Base-by-base conservation (phyloP, 2,329 filamentous ascomycete species). In the Fusarium sp. region DNA sequence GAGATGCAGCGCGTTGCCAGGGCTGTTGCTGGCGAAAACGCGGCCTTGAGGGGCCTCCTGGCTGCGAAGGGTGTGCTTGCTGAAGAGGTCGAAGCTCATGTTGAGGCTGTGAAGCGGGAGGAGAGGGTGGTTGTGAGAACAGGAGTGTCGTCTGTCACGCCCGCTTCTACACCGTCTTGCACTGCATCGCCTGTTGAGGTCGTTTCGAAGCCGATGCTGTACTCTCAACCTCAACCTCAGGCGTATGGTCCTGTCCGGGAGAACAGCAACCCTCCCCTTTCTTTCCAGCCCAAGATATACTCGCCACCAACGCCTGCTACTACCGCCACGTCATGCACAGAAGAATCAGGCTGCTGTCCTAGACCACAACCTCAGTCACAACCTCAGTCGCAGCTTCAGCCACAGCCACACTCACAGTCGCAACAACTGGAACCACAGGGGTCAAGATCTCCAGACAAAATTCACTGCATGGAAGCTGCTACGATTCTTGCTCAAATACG, bases 1-100 rank as follows among this genome's bases (percentile, higher is more conserved):
- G 82, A 83, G 62, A 82, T 86, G 79, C 84, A 86, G 72, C 76
- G 73, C 5, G 81, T 81, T 1, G 83, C 84, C 6, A 79, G 81
- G 15, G 72, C 70, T 43, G 82, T 86, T 6, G 79, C 78, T 13
- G 65, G 73, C 11, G 81, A 83, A 58, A 86, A 86, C 53, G 71
- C 70, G 28, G 71, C 76, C 3, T 65, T 86, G 30, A 76, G 81
- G 14, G 73, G 67, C 3, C 30, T 75, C 11, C 73, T 75, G 15
- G 62, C 64, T 24, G 45, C 53, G 1, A 69, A 69, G 26, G 73
- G 73, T 0, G 70, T 74, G 13, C 26, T 59, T 3, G 5, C 35
- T 3, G 64, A 65, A 2, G 73, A 74, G 17, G 51, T 74, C 11
- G 70, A 74, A 32, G 67, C 65, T 9, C 58, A 71, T 40, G 47